These are phyloP conservation scores for Calocybe cyanea DNA, from an alignment of 768 basidiomycete species.

Conservation along the genomic window DNA sequence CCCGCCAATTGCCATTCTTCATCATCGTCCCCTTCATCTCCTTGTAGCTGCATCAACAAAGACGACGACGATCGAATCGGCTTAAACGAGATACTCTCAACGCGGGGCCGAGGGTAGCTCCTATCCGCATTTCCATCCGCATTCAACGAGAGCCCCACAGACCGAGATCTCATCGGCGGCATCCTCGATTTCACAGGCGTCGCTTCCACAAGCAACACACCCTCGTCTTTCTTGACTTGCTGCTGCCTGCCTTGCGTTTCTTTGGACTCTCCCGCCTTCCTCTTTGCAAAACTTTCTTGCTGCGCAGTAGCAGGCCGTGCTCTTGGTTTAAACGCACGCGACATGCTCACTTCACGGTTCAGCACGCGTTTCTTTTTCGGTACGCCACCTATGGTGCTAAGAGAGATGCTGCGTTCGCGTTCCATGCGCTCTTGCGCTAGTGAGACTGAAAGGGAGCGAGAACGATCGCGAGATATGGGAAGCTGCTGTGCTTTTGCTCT, in stretches of 20 bases:
- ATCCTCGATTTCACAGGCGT: conserved; percentile 39
- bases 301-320: conserved; percentile 21
- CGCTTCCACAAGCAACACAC: conserved; percentile 48
- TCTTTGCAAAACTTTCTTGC: conserved; percentile 16
- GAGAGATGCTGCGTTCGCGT: conserved; percentile 31
- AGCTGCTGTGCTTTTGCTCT: conserved; percentile 11
- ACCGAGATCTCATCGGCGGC: conserved; percentile 2
- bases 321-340: conserved; percentile 58
- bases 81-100: conserved; percentile 7
- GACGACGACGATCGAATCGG: too few species aligned
- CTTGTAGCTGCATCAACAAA: background rate
- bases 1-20: conserved; percentile 41
- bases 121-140: conserved; percentile 8
- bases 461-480: conserved; percentile 37
- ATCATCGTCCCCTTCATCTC: conserved; percentile 19
- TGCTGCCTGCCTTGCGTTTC: background rate
- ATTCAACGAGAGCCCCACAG: conserved; percentile 12
- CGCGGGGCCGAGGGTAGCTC: background rate
- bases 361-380: conserved; percentile 47
- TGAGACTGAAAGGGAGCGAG: conserved; percentile 65
- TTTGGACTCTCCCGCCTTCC: conserved; percentile 7
- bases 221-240: conserved; percentile 21
- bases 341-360: conserved; percentile 78
- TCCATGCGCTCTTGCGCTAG: conserved; percentile 55
- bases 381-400: conserved; percentile 14